Evolutionary conservation across 169 alveolate genomes (phyloP), one percentile per base, ranked within the genome.

Genomic region (Prorocentrum cordatum): DNA sequence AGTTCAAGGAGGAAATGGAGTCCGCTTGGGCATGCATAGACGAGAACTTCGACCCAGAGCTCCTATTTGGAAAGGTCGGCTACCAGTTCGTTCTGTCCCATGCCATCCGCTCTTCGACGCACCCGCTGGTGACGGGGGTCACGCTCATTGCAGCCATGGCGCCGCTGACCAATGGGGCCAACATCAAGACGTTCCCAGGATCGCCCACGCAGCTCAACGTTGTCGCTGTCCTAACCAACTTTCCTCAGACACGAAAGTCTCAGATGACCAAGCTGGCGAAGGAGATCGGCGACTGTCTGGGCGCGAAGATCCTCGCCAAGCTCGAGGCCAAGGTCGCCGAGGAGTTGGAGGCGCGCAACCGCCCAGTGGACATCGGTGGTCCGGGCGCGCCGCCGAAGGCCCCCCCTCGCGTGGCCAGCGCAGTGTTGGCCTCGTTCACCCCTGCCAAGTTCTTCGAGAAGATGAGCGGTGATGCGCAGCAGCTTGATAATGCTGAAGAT

Each of bases 61-160:
- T n/a, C n/a, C n/a, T n/a, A n/a, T n/a, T n/a, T n/a, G n/a, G n/a
- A n/a, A n/a, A n/a, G n/a, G n/a, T n/a, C n/a, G 73, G 73, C 47
- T 64, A 64, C 45, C 73, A 64, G 45, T 64, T 31, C 45, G 26
- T 64, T 47, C 45, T 64, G 26, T 31, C 73, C 36, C 73, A 64
- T 31, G 73, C 73, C 73, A 64, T 64, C 45, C 73, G 73, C 5
- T 64, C 73, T 3, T 20, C 36, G 47, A 64, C 27, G 47, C 73
- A 64, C 73, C 47, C 73, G 29, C 26, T 64, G 1, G 73, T 64
- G 31, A 32, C 73, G 26, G 73, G 73, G 31, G 1, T 64, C 31
- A 64, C 73, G 10, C 32, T 64, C 18, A 18, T 64, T 26, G 73
- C 36, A 5, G 22, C 31, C 7, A 24, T 31, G 73, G 73, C 73